Evolutionary conservation across 2,329 filamentous ascomycete genomes (phyloP), one percentile per base, ranked within the genome.

Genomic region (Fusarium secorum): DNA sequence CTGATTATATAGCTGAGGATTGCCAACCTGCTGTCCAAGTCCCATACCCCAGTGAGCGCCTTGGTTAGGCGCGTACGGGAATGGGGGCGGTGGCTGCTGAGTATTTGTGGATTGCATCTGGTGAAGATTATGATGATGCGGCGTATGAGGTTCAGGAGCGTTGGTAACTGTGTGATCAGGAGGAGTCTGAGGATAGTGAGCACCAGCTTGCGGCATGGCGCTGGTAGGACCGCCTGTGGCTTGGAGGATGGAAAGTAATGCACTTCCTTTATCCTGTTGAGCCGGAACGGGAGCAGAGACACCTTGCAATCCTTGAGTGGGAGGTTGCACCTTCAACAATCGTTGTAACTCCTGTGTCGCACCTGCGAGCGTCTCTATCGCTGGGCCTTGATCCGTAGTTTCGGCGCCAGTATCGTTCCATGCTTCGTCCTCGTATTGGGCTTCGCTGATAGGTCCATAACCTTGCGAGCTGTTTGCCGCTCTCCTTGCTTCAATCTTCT

Each of bases 401-500:
- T 76, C 70, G 20, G 76, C 71, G 20, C 80, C 74, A 22, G 79
- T 73, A 33, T 83, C 79, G 11, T 85, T 77, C 71, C 83, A 81
- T n/a, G 81, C 77, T 55, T 92, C 90, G 59, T 93, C 90, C 77
- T 92, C 89, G 11, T 89, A 89, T 55, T 86, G 79, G 39, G 84
- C 83, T 67, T 91, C 88, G 45, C 90, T 87, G 28, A 83, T 79
- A 7, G 75, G 70, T 17, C 85, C 80, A 24, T 83, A 82, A 20
- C 82, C 78, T 22, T 83, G 78, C 9, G 83, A 79, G 35, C 78
- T 79, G 39, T 78, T 83, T 32, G 82, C 74, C 22, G 80, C 78
- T 69, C 82, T 83, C 73, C 84, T 83, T 13, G 84, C 83, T 74
- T 93, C 92, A n/a, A 87, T 85, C 81, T 91, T 94, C 83, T 89